These are phyloP conservation scores for Colletotrichum endophyticum DNA, from an alignment of 2,329 filamentous ascomycete species.

Conservation along the genomic window DNA sequence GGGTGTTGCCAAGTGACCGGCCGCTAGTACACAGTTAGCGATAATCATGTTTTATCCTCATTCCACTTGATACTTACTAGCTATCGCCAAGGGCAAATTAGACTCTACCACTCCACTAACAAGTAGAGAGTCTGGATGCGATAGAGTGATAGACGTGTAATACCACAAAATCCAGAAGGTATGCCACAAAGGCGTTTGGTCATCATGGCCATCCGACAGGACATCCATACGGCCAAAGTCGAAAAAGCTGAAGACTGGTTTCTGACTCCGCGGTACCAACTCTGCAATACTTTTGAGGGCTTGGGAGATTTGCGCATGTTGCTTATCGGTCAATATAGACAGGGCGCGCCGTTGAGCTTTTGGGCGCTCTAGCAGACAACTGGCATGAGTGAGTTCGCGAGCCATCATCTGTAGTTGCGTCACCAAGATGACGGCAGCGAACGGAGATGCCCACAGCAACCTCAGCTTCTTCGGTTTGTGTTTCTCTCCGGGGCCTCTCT, in stretches of 20 bases:
- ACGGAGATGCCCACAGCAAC: neutral
- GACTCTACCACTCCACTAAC: conserved; percentile 8
- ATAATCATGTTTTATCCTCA: neutral
- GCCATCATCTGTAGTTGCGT: conserved; percentile 12
- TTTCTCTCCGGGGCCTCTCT: neutral
- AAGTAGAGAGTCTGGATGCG: neutral
- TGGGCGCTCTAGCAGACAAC: neutral
- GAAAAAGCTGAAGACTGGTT: neutral
- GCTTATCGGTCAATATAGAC: conserved; percentile 1
- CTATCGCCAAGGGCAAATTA: neutral
- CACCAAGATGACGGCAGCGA: conserved; percentile 3
- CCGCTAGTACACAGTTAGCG: neutral
- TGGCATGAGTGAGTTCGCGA: neutral
- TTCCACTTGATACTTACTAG: neutral
- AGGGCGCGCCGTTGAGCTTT: neutral
- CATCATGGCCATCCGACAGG: neutral
- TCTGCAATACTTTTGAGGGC: neutral
- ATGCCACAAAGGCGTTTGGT: conserved; percentile 8
- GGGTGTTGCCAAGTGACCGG: neutral
- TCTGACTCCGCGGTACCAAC: neutral
- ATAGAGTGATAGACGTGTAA: conserved; percentile 4
- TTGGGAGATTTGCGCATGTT: neutral
- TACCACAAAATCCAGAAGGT: conserved; percentile 10
- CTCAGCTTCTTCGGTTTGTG: neutral
- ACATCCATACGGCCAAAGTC: conserved; percentile 8